Base-by-base conservation (phyloP, 192 early-diverging fungal genomes). In the Phlyctochytrium arcticum region DNA sequence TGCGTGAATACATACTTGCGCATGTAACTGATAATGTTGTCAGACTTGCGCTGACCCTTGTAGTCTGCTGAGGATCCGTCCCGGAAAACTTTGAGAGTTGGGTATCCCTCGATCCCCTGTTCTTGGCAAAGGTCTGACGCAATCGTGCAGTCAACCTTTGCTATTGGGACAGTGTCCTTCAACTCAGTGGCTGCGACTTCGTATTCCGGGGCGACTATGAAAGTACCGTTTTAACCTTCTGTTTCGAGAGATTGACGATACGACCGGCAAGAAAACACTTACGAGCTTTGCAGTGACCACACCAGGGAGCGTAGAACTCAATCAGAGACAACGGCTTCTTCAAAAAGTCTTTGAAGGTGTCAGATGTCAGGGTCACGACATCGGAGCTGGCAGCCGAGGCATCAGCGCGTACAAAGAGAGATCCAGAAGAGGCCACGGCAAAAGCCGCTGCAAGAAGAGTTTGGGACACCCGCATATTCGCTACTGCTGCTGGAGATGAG, bases 301-400 rank as follows among this genome's bases (percentile, higher is more conserved):
- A 98, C 95, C 93, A 98, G 32, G 94, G 96, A 33, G 96, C 94
- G 75, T 86, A 98, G 78, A 98, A 98, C 77, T 97, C 89, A 57
- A 98, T 88, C 48, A 98, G 84, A 27, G 89, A 84, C 39, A 95
- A 69, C 8, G 87, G 71, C 72, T 90, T 68, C 23, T 81, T 66
- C 57, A 89, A 76, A 62, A 77, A 81, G 10, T 69, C 62, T 10
- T 77, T 56, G 73, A 95, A 95, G 65, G 67, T 90, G 57, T 72
- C 63, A 61, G 75, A 78, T 24, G 72, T 74, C 30, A 84, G 65
- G 17, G 68, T 64, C 35, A 78, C 60, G 27, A 84, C 80, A 60
- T 84, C 77, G 15, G 77, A 78, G 26, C 23, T 30, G 36, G 46
- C 70, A 30, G 44, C 68, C 39, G 27, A 35, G 30, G 62, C 62